Percentiles rank a stretch among this genome's conserved stretches.
Conservation (phyloP, 441 rosid genomes). For the Croton setiger region DNA sequence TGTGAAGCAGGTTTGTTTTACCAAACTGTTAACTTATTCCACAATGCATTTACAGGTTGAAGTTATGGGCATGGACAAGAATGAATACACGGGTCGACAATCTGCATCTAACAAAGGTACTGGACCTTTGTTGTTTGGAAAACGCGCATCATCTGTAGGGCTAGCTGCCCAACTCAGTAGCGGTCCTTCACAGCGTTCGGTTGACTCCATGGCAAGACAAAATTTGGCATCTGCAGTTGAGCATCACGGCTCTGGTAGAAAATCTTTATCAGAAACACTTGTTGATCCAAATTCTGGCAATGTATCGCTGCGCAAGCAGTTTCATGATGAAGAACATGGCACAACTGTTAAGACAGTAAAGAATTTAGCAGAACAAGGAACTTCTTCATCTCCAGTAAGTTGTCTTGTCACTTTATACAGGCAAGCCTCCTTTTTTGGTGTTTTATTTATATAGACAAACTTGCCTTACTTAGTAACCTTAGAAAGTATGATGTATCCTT, state of each 20-base stretch:
- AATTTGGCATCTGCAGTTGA: constrained; percentile 74
- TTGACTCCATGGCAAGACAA: constrained; percentile 60
- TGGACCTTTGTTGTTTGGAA: constrained; percentile 48
- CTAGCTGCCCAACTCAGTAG: constrained; percentile 44
- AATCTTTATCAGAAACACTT: constrained; percentile 73
- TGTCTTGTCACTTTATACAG: too few species aligned
- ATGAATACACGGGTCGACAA: constrained; percentile 46
- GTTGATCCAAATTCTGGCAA: constrained; percentile 62
- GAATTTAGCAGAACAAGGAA: constrained; percentile 54
- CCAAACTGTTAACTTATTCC: constrained; percentile 10
- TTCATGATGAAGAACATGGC: constrained; percentile 64
- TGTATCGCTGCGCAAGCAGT: constrained; percentile 78
- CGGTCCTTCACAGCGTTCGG: constrained; percentile 59
- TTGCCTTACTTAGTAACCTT: too few species aligned
- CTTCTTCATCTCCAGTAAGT: constrained; percentile 42
- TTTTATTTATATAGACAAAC: too few species aligned
- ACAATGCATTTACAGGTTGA: constrained; percentile 54
- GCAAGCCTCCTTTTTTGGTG: too few species aligned
- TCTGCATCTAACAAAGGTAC: constrained; percentile 49
- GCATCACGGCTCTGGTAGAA: constrained; percentile 85
- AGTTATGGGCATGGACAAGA: constrained; percentile 69
- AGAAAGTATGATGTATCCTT: too few species aligned
- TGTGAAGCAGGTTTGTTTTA: neutral
- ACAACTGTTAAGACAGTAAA: constrained; percentile 41
- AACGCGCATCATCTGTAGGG: constrained; percentile 50